Conservation (phyloP, 169 alveolate species). For the Blepharisma undulans region DNA sequence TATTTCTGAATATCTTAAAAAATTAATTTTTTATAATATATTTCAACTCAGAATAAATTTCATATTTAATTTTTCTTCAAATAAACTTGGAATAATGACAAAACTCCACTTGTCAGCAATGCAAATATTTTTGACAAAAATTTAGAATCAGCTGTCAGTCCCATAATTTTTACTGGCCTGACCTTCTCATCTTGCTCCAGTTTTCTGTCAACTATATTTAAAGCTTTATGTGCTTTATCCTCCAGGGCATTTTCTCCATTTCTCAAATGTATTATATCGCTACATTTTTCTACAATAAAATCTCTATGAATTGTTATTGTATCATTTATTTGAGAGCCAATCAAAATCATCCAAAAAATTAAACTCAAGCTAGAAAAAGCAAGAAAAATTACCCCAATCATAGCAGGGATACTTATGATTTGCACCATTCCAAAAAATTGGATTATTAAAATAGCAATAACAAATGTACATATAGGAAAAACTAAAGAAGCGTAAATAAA, state of each 20-base stretch:
- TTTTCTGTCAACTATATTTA: not conserved
- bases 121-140: not conserved
- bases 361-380: not conserved
- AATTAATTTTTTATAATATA: no score
- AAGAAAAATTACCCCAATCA: not conserved
- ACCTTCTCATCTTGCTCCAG: slow-evolving; percentile 5
- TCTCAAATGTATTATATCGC: not conserved
- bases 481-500: not conserved
- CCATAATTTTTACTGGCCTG: slow-evolving; percentile 16
- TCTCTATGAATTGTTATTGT: not conserved
- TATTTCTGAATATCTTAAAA: not conserved
- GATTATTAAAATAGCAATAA: not conserved
- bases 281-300: not conserved
- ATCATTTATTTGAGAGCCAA: not conserved
- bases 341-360: not conserved
- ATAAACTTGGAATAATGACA: not conserved
- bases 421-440: not conserved
- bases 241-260: not conserved
- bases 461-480: not conserved
- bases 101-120: not conserved
- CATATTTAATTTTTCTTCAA: not conserved
- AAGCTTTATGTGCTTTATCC: not conserved
- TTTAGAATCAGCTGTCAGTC: not conserved
- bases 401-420: not conserved
- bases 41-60: not conserved